Conservation (phyloP, 805 yeast genomes). For the Kodamaea nitidulidarum region DNA sequence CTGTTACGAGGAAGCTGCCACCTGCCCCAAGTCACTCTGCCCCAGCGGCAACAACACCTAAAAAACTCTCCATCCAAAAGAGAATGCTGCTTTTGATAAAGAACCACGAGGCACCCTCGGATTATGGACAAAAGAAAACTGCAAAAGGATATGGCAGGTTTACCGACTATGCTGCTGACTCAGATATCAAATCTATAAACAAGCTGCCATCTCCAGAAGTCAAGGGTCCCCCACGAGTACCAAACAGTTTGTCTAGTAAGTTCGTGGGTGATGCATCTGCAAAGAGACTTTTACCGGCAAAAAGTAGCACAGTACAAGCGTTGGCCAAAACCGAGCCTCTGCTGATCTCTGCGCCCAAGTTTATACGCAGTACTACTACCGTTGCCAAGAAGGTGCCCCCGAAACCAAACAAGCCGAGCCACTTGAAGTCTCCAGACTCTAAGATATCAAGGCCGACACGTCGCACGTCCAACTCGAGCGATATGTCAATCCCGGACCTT, state of each 20-base stretch:
- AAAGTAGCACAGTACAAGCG: background rate
- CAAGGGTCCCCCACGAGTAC: constrained; percentile 34
- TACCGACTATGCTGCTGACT: constrained; percentile 41
- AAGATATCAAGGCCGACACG: constrained; percentile 5
- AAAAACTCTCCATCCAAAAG: constrained; percentile 45
- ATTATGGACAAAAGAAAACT: constrained; percentile 48
- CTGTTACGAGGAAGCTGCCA: too few species aligned
- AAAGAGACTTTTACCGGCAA: background rate
- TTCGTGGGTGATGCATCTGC: background rate
- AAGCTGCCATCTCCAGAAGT: constrained; percentile 9
- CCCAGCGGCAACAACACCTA: constrained; percentile 5
- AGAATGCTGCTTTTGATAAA: constrained; percentile 51
- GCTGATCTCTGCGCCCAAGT: background rate
- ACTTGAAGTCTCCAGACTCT: constrained; percentile 35
- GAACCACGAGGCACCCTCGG: constrained; percentile 21
- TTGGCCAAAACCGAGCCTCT: background rate
- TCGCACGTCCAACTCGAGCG: constrained; percentile 36
- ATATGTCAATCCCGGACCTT: constrained; percentile 46
- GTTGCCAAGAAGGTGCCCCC: constrained; percentile 47
- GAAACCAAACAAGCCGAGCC: constrained; percentile 61
- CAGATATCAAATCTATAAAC: constrained; percentile 33
- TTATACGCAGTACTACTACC: background rate
- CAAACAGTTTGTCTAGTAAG: constrained; percentile 24
- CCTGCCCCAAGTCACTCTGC: background rate
- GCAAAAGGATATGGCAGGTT: constrained; percentile 82